phyloP scores from a whole-genome alignment of 2,329 filamentous ascomycete species.

The Fusarium guadeloupense region DNA sequence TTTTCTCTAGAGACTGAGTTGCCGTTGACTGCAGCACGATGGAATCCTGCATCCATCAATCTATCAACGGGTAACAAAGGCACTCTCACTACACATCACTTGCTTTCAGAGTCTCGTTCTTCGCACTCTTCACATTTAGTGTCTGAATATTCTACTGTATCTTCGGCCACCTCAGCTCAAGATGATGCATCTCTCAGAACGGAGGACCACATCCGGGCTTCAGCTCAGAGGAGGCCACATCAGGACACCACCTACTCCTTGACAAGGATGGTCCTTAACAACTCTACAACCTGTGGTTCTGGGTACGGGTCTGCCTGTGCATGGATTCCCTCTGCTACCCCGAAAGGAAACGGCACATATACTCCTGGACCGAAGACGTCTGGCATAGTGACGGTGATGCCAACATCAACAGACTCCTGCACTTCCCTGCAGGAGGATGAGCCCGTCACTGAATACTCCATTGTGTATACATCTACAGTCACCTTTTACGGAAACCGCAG shows the following conservation, averaged over 20 bases:
- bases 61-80: background rate
- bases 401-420: constrained; percentile 44
- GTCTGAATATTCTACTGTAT: background rate
- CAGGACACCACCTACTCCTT: background rate
- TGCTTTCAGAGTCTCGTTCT: background rate
- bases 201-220: background rate
- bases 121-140: background rate
- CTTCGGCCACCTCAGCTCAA: background rate
- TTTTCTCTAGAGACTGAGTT: background rate
- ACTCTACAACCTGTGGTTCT: constrained; percentile 8
- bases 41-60: background rate
- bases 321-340: constrained; percentile 19
- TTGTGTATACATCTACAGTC: constrained; percentile 60
- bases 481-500: constrained; percentile 58
- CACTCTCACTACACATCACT: background rate
- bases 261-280: constrained; percentile 8
- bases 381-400: constrained; percentile 18
- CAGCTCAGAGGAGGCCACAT: constrained; percentile 20
- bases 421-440: constrained; percentile 45
- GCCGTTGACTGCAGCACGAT: background rate
- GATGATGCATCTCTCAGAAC: background rate
- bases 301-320: background rate
- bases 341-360: constrained; percentile 27
- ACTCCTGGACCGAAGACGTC: constrained; percentile 11
- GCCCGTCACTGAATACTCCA: constrained; percentile 52